Percentiles rank a stretch among this genome's conserved stretches.
phyloP scores from a whole-genome alignment of 2,329 filamentous ascomycete genomes.

The Cladophialophora psammophila region DNA sequence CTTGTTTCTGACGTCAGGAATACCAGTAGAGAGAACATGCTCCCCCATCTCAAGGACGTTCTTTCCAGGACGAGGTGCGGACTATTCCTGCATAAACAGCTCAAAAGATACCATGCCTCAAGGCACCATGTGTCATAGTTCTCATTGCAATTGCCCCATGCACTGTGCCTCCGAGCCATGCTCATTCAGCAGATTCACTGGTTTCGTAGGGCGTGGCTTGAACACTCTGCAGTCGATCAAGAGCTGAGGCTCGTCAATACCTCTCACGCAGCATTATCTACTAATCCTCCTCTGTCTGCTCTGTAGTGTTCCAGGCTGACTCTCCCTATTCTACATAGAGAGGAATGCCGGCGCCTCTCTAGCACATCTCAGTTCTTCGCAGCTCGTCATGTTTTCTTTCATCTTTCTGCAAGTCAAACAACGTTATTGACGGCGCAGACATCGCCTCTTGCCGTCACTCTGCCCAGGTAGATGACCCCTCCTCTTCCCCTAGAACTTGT shows the following conservation, averaged over 20 bases:
- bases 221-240: not conserved
- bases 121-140: not conserved
- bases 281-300: not conserved
- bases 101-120: no score
- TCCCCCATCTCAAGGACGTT: no score
- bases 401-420: not conserved
- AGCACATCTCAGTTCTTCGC: no score
- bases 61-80: no score
- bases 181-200: not conserved
- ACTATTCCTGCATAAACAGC: no score
- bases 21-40: no score
- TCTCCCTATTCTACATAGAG: not conserved
- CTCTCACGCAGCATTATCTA: not conserved
- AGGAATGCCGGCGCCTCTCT: not conserved
- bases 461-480: not conserved
- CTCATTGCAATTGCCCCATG: not conserved
- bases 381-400: not conserved
- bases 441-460: not conserved
- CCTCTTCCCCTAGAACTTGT: constrained; percentile 25
- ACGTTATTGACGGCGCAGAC: not conserved
- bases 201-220: not conserved
- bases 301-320: not conserved
- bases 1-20: not conserved
- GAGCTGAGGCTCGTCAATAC: not conserved
- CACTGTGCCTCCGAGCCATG: not conserved